Conservation (phyloP, 2,329 filamentous ascomycete genomes). For the Xylaria sp. region DNA sequence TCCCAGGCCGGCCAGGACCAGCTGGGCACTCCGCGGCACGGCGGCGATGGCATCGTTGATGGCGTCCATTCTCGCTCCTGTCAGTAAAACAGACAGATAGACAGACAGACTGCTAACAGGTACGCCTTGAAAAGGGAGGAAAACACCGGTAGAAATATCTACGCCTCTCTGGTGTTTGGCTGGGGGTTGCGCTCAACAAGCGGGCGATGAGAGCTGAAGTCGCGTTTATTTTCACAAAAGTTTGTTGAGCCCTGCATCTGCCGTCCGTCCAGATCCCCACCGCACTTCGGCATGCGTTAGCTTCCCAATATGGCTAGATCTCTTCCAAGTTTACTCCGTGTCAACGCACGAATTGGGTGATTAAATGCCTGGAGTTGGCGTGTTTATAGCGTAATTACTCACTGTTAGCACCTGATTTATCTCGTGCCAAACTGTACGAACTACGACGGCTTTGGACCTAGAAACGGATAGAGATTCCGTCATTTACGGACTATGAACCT, state of each 20-base stretch:
- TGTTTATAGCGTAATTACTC: background rate
- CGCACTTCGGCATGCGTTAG: background rate
- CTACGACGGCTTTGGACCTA: too few species aligned
- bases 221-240: background rate
- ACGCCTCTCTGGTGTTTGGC: background rate
- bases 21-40: slow-evolving; percentile 43
- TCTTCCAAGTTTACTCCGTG: background rate
- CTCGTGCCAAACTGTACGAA: background rate
- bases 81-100: background rate
- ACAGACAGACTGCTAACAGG: background rate
- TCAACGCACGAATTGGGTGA: background rate
- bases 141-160: background rate
- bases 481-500: background rate
- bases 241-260: background rate
- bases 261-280: background rate
- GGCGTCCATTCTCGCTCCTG: slow-evolving; percentile 29
- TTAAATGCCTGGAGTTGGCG: background rate
- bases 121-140: background rate
- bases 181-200: background rate
- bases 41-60: slow-evolving; percentile 33
- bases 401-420: background rate
- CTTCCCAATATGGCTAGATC: background rate
- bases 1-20: slow-evolving; percentile 50
- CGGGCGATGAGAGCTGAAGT: background rate
- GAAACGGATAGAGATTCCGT: too few species aligned